phyloP scores from a whole-genome alignment of 495 filamentous ascomycete genomes.

The Aspergillus wentii region DNA sequence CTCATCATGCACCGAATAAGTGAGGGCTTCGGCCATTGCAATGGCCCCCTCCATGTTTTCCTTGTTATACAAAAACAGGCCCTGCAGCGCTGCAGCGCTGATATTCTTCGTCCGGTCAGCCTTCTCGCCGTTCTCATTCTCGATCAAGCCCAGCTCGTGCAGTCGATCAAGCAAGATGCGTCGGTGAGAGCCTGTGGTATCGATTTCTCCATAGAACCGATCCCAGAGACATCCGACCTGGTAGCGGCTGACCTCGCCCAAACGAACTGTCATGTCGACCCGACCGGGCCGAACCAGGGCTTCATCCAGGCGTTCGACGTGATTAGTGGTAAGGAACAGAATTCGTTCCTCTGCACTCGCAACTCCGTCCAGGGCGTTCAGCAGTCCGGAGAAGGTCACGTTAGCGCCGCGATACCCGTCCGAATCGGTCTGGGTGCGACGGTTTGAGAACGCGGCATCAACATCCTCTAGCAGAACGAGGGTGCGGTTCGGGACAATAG shows the following conservation, averaged over 20 bases:
- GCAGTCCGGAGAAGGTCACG: constrained; percentile 89
- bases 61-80: constrained; percentile 92
- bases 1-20: constrained; percentile 27
- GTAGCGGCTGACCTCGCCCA: constrained; percentile 81
- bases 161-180: constrained; percentile 46
- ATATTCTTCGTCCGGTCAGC: constrained; percentile 43
- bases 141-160: constrained; percentile 46
- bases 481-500: constrained; percentile 80
- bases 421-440: constrained; percentile 62
- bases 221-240: constrained; percentile 89
- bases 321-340: constrained; percentile 92
- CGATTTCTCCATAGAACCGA: constrained; percentile 86
- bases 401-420: constrained; percentile 88
- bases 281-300: constrained; percentile 87
- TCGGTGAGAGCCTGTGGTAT: constrained; percentile 49
- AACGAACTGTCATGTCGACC: constrained; percentile 86
- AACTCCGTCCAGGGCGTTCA: constrained; percentile 92
- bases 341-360: constrained; percentile 94
- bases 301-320: constrained; percentile 81
- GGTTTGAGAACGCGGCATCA: constrained; percentile 85
- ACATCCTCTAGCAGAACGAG: constrained; percentile 90
- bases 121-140: constrained; percentile 42
- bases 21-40: constrained; percentile 64
- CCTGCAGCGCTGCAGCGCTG: constrained; percentile 87
- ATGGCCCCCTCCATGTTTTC: constrained; percentile 84